phyloP scores from a whole-genome alignment of 164 flowering plant species.

The Kingdonia uniflora region DNA sequence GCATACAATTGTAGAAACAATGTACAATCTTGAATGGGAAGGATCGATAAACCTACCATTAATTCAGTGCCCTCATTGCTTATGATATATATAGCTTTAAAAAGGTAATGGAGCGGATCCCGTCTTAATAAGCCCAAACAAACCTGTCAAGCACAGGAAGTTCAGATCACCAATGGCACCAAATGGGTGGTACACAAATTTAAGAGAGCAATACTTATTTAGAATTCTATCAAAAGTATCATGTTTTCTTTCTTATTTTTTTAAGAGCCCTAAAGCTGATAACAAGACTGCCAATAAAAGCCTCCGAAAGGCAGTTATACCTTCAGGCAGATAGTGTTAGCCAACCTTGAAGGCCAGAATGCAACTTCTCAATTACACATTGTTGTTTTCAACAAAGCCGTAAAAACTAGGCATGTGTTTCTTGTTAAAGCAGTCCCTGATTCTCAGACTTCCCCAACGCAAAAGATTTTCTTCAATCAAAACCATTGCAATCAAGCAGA shows the following conservation, averaged over 20 bases:
- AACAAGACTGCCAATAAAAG: constrained; percentile 20
- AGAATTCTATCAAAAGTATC: not conserved
- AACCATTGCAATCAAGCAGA: too few species aligned
- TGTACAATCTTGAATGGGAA: not conserved
- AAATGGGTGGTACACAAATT: not conserved
- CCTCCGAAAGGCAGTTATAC: constrained; percentile 18
- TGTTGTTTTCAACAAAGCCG: too few species aligned
- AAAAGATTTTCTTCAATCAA: too few species aligned
- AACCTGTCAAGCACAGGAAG: not conserved
- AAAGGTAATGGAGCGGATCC: not conserved
- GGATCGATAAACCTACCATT: constrained; percentile 19
- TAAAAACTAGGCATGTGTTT: too few species aligned
- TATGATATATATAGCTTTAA: not conserved
- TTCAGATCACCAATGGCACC: not conserved
- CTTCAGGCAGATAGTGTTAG: constrained; percentile 21
- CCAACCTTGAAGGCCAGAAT: constrained; percentile 18
- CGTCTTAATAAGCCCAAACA: not conserved
- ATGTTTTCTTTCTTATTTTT: not conserved
- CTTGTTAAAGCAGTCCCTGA: too few species aligned
- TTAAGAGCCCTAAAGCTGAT: constrained; percentile 19
- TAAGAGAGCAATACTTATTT: not conserved
- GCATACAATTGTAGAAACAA: not conserved
- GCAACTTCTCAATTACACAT: constrained; percentile 8
- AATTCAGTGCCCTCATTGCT: constrained; percentile 10
- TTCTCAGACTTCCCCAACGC: too few species aligned